Evolutionary conservation across 2,329 filamentous ascomycete species (phyloP), one percentile per base, ranked within the genome.

Genomic region (Talaromyces islandicus): DNA sequence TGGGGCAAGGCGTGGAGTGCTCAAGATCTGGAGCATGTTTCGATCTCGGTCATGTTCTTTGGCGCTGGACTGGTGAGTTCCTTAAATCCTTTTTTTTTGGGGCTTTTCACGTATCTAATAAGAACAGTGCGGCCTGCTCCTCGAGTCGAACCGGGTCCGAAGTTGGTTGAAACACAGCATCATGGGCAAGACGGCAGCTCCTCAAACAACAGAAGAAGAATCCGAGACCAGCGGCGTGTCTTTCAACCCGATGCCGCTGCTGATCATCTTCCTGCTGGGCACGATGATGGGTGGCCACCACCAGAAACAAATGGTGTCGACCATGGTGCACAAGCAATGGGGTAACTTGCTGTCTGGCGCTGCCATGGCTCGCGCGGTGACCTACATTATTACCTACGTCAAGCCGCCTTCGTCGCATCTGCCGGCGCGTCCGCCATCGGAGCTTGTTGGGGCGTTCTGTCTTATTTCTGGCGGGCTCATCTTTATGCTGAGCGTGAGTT

Each of bases 241-340:
- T 1, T 81, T 94, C 71, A 97, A 97, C 73, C 93, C 92, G 0
- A 85, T 97, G 66, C 94, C 93, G 0, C 90, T 88, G 0, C 80
- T 97, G 4, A 85, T 96, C 54, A 93, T 97, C 65, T 80, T 97
- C 60, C 80, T 97, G 0, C 81, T 97, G 1, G 94, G 94, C 35
- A 85, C 92, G 71, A 94, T 96, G 90, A 97, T 97, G 93, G 89
- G 89, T 70, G 91, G 90, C 27, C 93, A 97, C 74, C 90, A 93
- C 61, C 92, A 96, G 72, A 73, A 80, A 29, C 90, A 86, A 62
- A 91, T 91, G 88, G 83, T 92, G 53, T 93, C 91, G 10, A 90
- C 87, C 66, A 96, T 94, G 90, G 84, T 97, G 54, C 93, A 97
- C 77, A 88, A 88, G 70, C 92, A 97, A 75, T 97, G 93, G 93